Conservation (phyloP, 495 filamentous ascomycete species). For the Lasiosphaeria hispida region DNA sequence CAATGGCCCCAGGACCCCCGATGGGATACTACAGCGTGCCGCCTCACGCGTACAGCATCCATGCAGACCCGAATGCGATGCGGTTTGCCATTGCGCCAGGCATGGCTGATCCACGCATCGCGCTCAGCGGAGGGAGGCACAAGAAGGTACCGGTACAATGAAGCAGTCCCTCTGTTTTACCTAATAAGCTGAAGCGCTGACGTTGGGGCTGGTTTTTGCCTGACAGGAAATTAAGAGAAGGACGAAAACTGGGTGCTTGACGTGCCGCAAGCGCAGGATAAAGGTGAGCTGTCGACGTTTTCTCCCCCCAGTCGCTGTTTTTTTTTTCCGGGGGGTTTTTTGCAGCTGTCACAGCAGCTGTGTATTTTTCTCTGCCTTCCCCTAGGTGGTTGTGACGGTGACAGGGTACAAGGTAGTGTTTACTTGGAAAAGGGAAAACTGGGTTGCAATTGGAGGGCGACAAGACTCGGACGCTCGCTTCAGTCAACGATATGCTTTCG, state of each 20-base stretch:
- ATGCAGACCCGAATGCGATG: slow-evolving; percentile 36
- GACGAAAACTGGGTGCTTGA: slow-evolving; percentile 96
- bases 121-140: slow-evolving; percentile 77
- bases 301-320: slow-evolving; percentile 5
- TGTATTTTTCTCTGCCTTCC: background rate
- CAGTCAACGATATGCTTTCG: slow-evolving; percentile 21
- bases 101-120: slow-evolving; percentile 55
- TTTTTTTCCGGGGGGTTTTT: background rate
- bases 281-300: slow-evolving; percentile 69
- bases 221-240: slow-evolving; percentile 87
- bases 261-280: slow-evolving; percentile 94
- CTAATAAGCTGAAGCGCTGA: slow-evolving; percentile 16
- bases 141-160: slow-evolving; percentile 65
- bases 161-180: slow-evolving; percentile 5
- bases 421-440: slow-evolving; percentile 8
- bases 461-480: slow-evolving; percentile 8
- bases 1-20: slow-evolving; percentile 32
- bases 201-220: slow-evolving; percentile 23
- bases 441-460: slow-evolving; percentile 15
- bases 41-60: slow-evolving; percentile 39
- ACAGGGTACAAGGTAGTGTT: background rate
- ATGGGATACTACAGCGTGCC: slow-evolving; percentile 46
- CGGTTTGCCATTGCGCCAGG: slow-evolving; percentile 56
- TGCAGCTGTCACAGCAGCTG: no score
- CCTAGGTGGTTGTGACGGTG: slow-evolving; percentile 3